Percentiles rank a stretch among this genome's conserved stretches.
phyloP scores from a whole-genome alignment of 1,139 yeast species.

The Nakaseomyces glabratus region DNA sequence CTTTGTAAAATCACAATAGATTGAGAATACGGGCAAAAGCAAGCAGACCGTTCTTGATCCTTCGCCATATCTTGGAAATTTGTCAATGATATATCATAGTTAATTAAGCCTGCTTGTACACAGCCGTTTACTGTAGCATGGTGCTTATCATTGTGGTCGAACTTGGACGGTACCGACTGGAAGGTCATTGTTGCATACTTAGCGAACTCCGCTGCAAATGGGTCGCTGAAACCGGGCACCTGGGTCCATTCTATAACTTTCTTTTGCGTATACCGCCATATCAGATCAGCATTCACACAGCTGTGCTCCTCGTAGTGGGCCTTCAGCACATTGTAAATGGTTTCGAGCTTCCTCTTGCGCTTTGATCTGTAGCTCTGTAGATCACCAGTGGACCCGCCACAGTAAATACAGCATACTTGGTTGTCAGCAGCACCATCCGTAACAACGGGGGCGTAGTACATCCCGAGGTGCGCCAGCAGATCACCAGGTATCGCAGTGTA shows the following conservation, averaged over 20 bases:
- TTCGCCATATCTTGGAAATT: constrained; percentile 14
- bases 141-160: constrained; percentile 2
- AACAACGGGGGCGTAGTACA: constrained; percentile 49
- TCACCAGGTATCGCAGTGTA: constrained; percentile 33
- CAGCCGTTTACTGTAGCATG: background rate
- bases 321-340: constrained; percentile 20
- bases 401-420: constrained; percentile 52
- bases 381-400: constrained; percentile 36
- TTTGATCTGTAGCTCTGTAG: constrained; percentile 22
- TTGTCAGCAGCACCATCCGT: constrained; percentile 28
- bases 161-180: constrained; percentile 16
- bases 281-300: constrained; percentile 1
- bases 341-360: constrained; percentile 17
- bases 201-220: constrained; percentile 12
- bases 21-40: constrained; percentile 26
- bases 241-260: constrained; percentile 16
- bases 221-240: constrained; percentile 16
- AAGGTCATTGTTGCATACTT: constrained; percentile 16
- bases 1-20: constrained; percentile 10
- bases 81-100: constrained; percentile 22
- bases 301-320: constrained; percentile 13
- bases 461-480: constrained; percentile 57
- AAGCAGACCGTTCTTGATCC: constrained; percentile 12
- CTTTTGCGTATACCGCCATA: background rate
- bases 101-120: constrained; percentile 20